Base-by-base conservation (phyloP, 1,139 yeast genomes). In the Hemisphaericaspora xylofermentans region DNA sequence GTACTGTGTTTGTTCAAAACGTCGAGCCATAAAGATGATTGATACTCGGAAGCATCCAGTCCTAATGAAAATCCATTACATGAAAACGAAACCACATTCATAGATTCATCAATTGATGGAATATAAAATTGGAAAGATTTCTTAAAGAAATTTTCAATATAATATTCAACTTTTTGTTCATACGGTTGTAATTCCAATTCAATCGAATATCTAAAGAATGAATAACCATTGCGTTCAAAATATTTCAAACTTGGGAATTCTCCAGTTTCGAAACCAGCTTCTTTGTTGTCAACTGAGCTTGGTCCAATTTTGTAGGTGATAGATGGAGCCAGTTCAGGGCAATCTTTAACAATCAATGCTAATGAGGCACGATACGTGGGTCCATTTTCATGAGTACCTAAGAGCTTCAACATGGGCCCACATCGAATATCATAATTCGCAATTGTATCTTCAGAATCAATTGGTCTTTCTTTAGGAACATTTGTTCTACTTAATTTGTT, bases 51-150 rank as follows among this genome's bases (percentile, higher is more conserved):
- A 1, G 96, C 82, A 44, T 82, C 87, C 2, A 87, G 84, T 3
- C 76, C 78, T 40, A 87, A 62, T 1, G 95, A 85, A 60, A 89
- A 91, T n/a, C 97, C 98, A 58, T 91, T 93, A 65, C 98, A 91
- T 4, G 96, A 87, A 60, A 76, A 84, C 27, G 91, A 82, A 61
- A 88, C 73, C 5, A 84, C 75, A 60, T 88, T 89, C 88, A 88
- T 85, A 15, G 87, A 73, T 59, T 83, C 80, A 8, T 63, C 53
- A 1, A 52, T 50, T 2, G 81, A 67, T 0, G 95, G 94, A 3
- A 86, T 47, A 53, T 60, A 82, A 53, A 85, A 85, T 40, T 68
- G 62, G 52, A 68, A 72, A 29, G 65, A 63, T 13, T 63, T 63
- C 46, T 70, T 66, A 40, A 52, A 49, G 31, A 57, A 58, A 15